Base-by-base conservation (phyloP, 2,329 filamentous ascomycete genomes). In the Monilinia fructigena region DNA sequence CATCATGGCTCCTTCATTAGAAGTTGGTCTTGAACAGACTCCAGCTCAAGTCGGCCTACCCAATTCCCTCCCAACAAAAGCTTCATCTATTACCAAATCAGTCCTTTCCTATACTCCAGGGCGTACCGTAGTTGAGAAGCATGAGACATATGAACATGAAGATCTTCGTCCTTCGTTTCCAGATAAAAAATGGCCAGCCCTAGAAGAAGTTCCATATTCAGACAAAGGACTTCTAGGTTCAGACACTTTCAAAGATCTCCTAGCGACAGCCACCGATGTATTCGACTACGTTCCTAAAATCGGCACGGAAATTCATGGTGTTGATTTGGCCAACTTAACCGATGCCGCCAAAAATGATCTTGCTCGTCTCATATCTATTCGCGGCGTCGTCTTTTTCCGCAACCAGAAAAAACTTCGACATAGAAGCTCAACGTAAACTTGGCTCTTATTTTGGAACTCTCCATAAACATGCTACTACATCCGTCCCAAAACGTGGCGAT, bases 351-450 rank as follows among this genome's bases (percentile, higher is more conserved):
- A 83, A 3, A 82, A 85, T 69, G 82, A 84, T 66, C 76, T 85
- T 4, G 82, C 82, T 0, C 73, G 82, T 0, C 74, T 83, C 55
- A 81, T 86, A 60, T 80, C 83, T 4, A 80, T 79, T 35, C 78
- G 84, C 54, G 84, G 84, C 4, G 84, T 86, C 0, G 83, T 86
- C 1, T 85, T 86, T 75, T 85, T 86, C 78, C 79, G 84, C 18
- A 76, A 81, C 58, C 84, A 86, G 73, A 78, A 82, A 82, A 65
- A 81, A 83, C 69, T 79, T 86, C 35, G 79, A 79, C 68, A 80
- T 86, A 56, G 79, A 85, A n/a, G 77, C 79, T 26, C 83, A 86
- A 72, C 76, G 82, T 12, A 78, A 81, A 65, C 76, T 86, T 4
- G 82, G 83, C 10, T 73, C 77, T 50, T 82, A 85, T 73, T 85